Conservation (phyloP, 1,284 basidiomycete genomes). For the Afroboletus lepidellus region DNA sequence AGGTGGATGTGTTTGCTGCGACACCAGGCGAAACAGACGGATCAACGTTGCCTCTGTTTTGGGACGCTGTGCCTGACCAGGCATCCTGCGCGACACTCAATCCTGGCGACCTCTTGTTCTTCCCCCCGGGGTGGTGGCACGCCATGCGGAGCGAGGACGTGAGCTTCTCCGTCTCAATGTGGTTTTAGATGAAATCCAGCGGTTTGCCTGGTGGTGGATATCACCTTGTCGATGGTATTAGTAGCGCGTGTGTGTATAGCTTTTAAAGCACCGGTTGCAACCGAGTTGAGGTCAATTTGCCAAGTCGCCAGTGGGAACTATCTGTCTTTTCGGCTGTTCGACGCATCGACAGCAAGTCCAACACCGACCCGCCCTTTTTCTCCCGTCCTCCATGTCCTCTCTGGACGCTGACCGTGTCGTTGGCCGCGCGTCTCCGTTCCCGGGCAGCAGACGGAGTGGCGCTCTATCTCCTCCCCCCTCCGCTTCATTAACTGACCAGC, state of each 20-base stretch:
- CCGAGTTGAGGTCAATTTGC: slow-evolving; percentile 25
- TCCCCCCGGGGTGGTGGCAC: slow-evolving; percentile 94
- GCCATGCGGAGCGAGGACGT: slow-evolving; percentile 79
- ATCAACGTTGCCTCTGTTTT: slow-evolving; percentile 48
- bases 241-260: slow-evolving; percentile 16
- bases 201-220: slow-evolving; percentile 24
- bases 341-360: slow-evolving; percentile 16
- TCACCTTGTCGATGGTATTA: slow-evolving; percentile 2
- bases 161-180: slow-evolving; percentile 80
- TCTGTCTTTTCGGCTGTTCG: slow-evolving; percentile 10
- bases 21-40: slow-evolving; percentile 21
- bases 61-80: slow-evolving; percentile 56
- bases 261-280: slow-evolving; percentile 30
- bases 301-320: slow-evolving; percentile 16
- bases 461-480: slow-evolving; percentile 35
- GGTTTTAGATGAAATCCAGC: slow-evolving; percentile 55
- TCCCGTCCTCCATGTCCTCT: slow-evolving; percentile 29
- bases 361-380: slow-evolving; percentile 7
- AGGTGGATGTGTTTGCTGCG: slow-evolving; percentile 62
- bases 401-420: slow-evolving; percentile 36
- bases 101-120: slow-evolving; percentile 83
- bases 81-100: slow-evolving; percentile 66
- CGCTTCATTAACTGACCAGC: slow-evolving; percentile 49
- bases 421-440: slow-evolving; percentile 30
- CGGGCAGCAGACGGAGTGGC: slow-evolving; percentile 20